phyloP scores from a whole-genome alignment of 2,329 filamentous ascomycete genomes.

The Phialophora tarda region DNA sequence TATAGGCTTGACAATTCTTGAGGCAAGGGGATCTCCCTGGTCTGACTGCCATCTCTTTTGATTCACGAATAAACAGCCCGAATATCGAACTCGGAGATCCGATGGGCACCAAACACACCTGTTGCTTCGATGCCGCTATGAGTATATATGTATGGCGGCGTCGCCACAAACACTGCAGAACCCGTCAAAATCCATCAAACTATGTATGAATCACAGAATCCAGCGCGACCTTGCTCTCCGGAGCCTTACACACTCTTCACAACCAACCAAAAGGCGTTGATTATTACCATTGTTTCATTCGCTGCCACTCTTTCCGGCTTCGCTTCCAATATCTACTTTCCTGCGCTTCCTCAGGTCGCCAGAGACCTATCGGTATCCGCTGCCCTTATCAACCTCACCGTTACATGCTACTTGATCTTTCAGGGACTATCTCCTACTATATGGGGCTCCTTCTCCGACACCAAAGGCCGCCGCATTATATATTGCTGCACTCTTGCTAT shows the following conservation, averaged over 20 bases:
- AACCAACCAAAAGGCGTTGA: conserved; percentile 55
- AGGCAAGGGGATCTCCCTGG: neutral
- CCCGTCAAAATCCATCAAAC: neutral
- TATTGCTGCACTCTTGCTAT: conserved; percentile 51
- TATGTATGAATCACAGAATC: neutral
- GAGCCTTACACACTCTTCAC: conserved; percentile 59
- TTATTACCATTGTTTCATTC: conserved; percentile 55
- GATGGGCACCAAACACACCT: conserved; percentile 11
- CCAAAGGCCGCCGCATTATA: conserved; percentile 48
- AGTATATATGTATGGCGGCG: neutral
- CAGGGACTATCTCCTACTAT: conserved; percentile 53
- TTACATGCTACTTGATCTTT: conserved; percentile 55
- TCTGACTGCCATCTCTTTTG: neutral
- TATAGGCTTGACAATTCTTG: neutral
- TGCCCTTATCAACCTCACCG: conserved; percentile 51
- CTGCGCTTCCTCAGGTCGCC: conserved; percentile 51
- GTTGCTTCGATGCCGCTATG: neutral
- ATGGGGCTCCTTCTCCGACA: conserved; percentile 51
- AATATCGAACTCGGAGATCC: conserved; percentile 16
- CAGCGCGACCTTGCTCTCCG: neutral
- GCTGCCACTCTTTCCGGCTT: conserved; percentile 59
- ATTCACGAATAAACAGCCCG: too few species aligned
- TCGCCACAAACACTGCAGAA: neutral
- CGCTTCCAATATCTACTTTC: conserved; percentile 56
- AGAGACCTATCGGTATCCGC: conserved; percentile 48